Evolutionary conservation across 495 filamentous ascomycete species (phyloP).

Genomic region (Daldinia childiae): DNA sequence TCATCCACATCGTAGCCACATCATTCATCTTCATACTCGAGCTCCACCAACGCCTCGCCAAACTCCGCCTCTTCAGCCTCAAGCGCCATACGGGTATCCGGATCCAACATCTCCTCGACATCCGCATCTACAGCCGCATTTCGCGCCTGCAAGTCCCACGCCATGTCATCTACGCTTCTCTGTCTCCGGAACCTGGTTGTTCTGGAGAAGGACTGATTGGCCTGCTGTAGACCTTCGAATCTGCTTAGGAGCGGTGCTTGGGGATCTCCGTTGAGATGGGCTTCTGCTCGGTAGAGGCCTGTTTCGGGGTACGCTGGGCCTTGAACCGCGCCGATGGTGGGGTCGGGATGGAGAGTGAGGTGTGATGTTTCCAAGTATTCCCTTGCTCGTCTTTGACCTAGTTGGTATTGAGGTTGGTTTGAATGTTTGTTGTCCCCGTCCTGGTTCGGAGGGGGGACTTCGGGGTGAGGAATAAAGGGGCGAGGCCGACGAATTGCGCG

Average conservation of each 20-base stretch:
- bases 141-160: conserved; percentile 19
- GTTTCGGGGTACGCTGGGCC: conserved; percentile 55
- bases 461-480: conserved; percentile 55
- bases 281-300: conserved; percentile 49
- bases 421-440: conserved; percentile 19
- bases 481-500: conserved; percentile 51
- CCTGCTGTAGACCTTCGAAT: conserved; percentile 44
- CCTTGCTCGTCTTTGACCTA: conserved; percentile 34
- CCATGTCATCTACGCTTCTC: neutral
- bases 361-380: conserved; percentile 46
- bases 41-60: conserved; percentile 3
- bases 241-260: conserved; percentile 46
- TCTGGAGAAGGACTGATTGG: conserved; percentile 22
- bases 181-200: conserved; percentile 5
- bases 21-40: conserved; percentile 5
- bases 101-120: conserved; percentile 18
- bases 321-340: conserved; percentile 56
- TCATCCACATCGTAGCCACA: neutral
- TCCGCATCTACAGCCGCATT: conserved; percentile 47
- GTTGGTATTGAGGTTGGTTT: conserved; percentile 7
- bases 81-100: conserved; percentile 28
- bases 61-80: conserved; percentile 25
- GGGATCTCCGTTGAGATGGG: conserved; percentile 51
- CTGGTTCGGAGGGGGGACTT: conserved; percentile 51
- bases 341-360: conserved; percentile 47